A percentile compares a stretch with the other conserved stretches of the same genome.
Conservation (phyloP, 176 grass and related monocot genomes). For the Aegilops sharonensis region DNA sequence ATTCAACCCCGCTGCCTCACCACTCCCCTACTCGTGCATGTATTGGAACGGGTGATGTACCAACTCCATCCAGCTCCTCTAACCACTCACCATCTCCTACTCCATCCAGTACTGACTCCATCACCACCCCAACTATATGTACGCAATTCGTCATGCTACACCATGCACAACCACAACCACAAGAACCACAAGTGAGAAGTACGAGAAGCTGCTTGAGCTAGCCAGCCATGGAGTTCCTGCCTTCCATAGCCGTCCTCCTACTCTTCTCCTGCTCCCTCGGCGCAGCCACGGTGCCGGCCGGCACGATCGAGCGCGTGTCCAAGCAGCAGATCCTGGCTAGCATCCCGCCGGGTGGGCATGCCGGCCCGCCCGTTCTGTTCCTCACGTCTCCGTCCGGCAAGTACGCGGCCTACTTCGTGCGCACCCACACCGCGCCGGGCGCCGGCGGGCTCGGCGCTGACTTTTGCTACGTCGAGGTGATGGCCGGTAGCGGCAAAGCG, state of each 20-base stretch:
- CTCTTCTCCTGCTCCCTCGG: not conserved
- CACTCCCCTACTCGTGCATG: not conserved
- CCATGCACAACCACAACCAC: not conserved
- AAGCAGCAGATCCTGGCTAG: slow-evolving; percentile 83
- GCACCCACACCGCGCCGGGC: slow-evolving; percentile 45
- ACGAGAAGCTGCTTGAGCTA: not conserved
- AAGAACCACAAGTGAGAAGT: not conserved
- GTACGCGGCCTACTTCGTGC: slow-evolving; percentile 63
- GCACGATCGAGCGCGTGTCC: slow-evolving; percentile 50
- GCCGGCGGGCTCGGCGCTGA: slow-evolving; percentile 79
- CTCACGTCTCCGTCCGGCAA: slow-evolving; percentile 70
- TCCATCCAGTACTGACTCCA: slow-evolving; percentile 23
- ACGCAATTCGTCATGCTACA: not conserved
- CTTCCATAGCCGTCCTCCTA: slow-evolving; percentile 18
- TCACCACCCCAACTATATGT: not conserved
- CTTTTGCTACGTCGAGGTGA: slow-evolving; percentile 84
- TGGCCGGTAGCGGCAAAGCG: not conserved
- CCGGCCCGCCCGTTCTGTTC: slow-evolving; percentile 45
- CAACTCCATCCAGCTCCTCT: not conserved
- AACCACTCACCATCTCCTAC: slow-evolving; percentile 10
- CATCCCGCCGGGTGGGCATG: slow-evolving; percentile 36
- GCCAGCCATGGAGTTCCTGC: slow-evolving; percentile 1
- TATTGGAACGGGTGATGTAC: slow-evolving; percentile 22
- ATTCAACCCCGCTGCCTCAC: not conserved
- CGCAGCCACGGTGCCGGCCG: slow-evolving; percentile 3